Conservation (phyloP, 2,329 filamentous ascomycete species). For the Pseudopithomyces maydicus region DNA sequence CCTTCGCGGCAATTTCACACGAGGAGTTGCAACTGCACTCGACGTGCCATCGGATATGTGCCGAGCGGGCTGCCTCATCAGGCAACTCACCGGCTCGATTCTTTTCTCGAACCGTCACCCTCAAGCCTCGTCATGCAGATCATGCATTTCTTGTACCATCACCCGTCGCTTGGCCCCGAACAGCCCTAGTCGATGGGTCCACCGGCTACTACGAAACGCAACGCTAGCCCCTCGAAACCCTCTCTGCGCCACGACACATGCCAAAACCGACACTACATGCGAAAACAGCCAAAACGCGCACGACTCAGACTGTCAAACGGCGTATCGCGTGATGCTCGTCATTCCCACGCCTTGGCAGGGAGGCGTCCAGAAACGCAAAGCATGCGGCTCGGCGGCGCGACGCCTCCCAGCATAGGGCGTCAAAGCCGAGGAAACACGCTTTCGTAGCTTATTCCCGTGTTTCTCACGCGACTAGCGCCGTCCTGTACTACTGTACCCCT, state of each 20-base stretch:
- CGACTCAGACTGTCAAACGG: slow-evolving; percentile 5
- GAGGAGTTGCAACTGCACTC: background rate
- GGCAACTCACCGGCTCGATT: background rate
- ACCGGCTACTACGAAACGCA: slow-evolving; percentile 14
- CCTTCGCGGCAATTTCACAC: background rate
- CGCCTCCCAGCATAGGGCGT: background rate
- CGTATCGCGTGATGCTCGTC: slow-evolving; percentile 6
- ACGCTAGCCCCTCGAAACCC: slow-evolving; percentile 10
- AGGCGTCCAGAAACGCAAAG: background rate
- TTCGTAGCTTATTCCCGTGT: slow-evolving; percentile 6
- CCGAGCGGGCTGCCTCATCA: background rate
- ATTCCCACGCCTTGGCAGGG: slow-evolving; percentile 1
- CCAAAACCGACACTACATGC: background rate
- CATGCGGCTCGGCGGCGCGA: slow-evolving; percentile 6
- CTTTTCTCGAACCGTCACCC: background rate
- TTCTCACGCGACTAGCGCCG: background rate
- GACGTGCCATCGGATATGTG: slow-evolving; percentile 1
- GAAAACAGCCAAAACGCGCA: background rate
- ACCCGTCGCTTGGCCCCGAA: background rate
- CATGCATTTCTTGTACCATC: slow-evolving; percentile 8
- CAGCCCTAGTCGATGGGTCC: background rate
- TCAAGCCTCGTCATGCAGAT: slow-evolving; percentile 9
- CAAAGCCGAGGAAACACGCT: background rate
- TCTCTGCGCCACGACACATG: slow-evolving; percentile 5
- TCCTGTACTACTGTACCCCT: background rate